Conservation (phyloP, 2,329 filamentous ascomycete genomes). For the Tolypocladium amazonense region DNA sequence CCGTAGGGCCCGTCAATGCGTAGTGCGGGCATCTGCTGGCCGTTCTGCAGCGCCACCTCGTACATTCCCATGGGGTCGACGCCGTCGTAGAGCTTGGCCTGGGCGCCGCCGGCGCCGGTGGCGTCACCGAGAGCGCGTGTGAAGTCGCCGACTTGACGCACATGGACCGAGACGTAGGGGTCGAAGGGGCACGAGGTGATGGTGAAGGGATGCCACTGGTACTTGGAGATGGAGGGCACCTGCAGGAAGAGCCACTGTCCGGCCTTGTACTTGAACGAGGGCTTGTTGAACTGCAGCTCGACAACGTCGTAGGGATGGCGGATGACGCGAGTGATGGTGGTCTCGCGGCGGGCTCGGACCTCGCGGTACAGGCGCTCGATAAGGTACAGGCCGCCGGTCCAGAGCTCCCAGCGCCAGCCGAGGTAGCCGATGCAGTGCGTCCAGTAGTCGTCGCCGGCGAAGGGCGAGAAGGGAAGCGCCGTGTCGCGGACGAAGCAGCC, state of each 20-base stretch:
- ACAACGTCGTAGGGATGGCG: slow-evolving; percentile 95
- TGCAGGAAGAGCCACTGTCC: slow-evolving; percentile 98
- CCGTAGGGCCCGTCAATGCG: slow-evolving; percentile 94
- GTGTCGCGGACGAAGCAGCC: slow-evolving; percentile 91
- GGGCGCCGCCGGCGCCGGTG: slow-evolving; percentile 79
- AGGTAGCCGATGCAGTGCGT: slow-evolving; percentile 88
- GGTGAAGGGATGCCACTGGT: slow-evolving; percentile 98
- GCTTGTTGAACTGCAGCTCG: slow-evolving; percentile 94
- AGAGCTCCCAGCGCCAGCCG: slow-evolving; percentile 94
- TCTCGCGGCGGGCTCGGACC: slow-evolving; percentile 70
- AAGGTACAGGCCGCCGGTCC: slow-evolving; percentile 76
- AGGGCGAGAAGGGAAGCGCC: slow-evolving; percentile 58
- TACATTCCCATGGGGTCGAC: slow-evolving; percentile 95
- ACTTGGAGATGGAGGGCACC: slow-evolving; percentile 74
- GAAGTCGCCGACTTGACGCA: slow-evolving; percentile 95
- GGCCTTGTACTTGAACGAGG: slow-evolving; percentile 95
- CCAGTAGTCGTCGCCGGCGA: slow-evolving; percentile 78
- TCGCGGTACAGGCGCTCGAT: slow-evolving; percentile 85
- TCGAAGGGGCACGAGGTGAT: slow-evolving; percentile 98
- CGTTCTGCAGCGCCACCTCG: slow-evolving; percentile 89
- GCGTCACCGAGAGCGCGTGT: slow-evolving; percentile 89
- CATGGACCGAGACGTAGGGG: slow-evolving; percentile 86
- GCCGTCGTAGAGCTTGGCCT: slow-evolving; percentile 81
- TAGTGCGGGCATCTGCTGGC: slow-evolving; percentile 80
- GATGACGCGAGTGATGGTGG: slow-evolving; percentile 86